Base-by-base conservation (phyloP, 2,329 filamentous ascomycete species). In the Hymenoscyphus fructigenus region DNA sequence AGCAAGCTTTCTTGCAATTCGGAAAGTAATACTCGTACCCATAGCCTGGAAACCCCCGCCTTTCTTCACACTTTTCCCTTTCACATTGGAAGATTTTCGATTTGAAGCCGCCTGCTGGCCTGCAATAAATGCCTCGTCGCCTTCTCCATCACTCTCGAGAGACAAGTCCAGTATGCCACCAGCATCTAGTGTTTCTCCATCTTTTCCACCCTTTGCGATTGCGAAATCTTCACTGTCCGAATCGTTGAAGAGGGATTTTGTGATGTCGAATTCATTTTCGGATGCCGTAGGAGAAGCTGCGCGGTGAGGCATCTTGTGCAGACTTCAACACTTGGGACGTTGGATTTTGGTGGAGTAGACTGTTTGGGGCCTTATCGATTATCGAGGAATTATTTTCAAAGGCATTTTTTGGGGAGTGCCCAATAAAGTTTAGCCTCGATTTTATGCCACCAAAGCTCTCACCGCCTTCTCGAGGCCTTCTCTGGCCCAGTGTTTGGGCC, bases 41-140 rank as follows among this genome's bases (percentile, higher is more conserved):
- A 99, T 97, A 57, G 91, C 90, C 77, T 99, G 95, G 76, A 99
- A 99, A 61, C 94, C 95, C 73, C 95, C 95, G 44, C 93, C 91
- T 78, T 98, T 99, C 82, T 97, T 97, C 36, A 92, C 91, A 2
- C 89, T 90, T 68, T 91, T 91, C 23, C 92, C 91, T 77, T 94
- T 95, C 7, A 95, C 72, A 75, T 93, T 95, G 10, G 90, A 85
- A 0, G 87, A 82, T 75, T 97, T 98, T 67, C 94, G 84, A 75
- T 97, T 97, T 4, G 91, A 92, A 17, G 92, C 92, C 3, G 91
- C 90, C 76, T 97, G 93, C 72, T 91, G 87, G 44, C 91, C 85
- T 10, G 93, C 92, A 78, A 99, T 99, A 74, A 97, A 98, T 0
- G 90, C 90, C 75, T 91, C 93, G 75, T 99, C 93, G 20, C 82